Evolutionary conservation across 345 rosid genomes (phyloP).

Genomic region (Anacardium occidentale): DNA sequence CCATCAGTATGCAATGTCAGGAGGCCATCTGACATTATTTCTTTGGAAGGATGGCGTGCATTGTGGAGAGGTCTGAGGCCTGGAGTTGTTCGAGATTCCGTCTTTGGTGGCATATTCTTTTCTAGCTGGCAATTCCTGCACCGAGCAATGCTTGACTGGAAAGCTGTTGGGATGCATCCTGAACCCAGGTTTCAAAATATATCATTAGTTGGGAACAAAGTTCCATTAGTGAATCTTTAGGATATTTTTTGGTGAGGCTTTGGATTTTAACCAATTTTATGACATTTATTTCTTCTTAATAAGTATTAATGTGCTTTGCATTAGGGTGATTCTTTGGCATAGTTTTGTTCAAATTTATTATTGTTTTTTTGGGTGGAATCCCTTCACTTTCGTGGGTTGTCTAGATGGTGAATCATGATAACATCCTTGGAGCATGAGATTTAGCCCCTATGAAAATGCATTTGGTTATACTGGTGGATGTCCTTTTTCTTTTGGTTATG

Average conservation of each 20-base stretch:
- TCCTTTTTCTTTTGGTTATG: no score
- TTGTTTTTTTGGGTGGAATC: neutral
- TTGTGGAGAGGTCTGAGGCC: constrained; percentile 81
- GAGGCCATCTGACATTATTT: constrained; percentile 54
- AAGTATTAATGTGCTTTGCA: neutral
- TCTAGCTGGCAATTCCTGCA: constrained; percentile 85
- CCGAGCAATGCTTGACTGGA: constrained; percentile 72
- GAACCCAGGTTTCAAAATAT: constrained; percentile 53
- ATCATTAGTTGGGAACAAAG: neutral
- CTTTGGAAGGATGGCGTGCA: constrained; percentile 80
- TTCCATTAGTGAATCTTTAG: neutral
- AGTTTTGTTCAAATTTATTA: no score
- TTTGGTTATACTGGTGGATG: neutral
- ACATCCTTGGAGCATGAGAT: neutral
- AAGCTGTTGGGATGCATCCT: constrained; percentile 86
- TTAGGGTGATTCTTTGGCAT: neutral
- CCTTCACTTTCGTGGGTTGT: neutral
- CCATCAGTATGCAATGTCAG: constrained; percentile 70
- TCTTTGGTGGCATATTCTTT: constrained; percentile 83
- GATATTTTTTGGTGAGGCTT: neutral
- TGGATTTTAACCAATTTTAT: neutral
- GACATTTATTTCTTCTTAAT: neutral
- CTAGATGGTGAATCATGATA: neutral
- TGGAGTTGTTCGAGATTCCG: constrained; percentile 73
- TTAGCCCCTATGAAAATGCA: neutral